These are phyloP conservation scores for Penicillium sclerotiorum DNA, from an alignment of 2,329 filamentous ascomycete species.

Conservation along the genomic window DNA sequence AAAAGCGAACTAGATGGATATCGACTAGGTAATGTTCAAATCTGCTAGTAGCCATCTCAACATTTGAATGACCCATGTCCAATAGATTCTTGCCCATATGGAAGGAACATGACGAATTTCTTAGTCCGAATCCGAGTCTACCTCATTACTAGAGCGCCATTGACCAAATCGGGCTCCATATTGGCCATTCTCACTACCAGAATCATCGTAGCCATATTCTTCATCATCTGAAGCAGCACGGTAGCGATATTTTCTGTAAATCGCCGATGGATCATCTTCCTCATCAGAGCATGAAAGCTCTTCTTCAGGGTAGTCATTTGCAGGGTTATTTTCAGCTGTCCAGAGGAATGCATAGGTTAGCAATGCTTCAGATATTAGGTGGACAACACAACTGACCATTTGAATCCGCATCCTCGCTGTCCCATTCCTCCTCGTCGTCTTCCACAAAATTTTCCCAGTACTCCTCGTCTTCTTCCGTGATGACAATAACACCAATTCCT, in stretches of 20 bases:
- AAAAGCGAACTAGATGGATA: too few relatives aligned
- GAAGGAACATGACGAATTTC: too few relatives aligned
- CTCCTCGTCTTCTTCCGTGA: slow-evolving; percentile 49
- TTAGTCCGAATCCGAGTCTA: slow-evolving; percentile 29
- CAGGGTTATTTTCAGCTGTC: slow-evolving; percentile 53
- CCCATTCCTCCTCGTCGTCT: slow-evolving; percentile 58
- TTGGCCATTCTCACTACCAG: slow-evolving; percentile 33
- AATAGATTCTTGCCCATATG: too few relatives aligned
- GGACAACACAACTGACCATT: slow-evolving; percentile 52
- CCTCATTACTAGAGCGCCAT: slow-evolving; percentile 24
- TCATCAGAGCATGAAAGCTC: slow-evolving; percentile 53
- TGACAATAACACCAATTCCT: slow-evolving; percentile 46
- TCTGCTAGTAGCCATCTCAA: too few relatives aligned
- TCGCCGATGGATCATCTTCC: slow-evolving; percentile 41
- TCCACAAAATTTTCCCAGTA: slow-evolving; percentile 61
- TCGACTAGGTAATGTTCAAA: too few relatives aligned
- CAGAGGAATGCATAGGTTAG: slow-evolving; percentile 3
- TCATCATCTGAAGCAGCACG: slow-evolving; percentile 48
- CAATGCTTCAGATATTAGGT: not conserved
- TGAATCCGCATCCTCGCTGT: slow-evolving; percentile 64
- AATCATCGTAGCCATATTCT: slow-evolving; percentile 45
- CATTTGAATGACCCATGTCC: too few relatives aligned
- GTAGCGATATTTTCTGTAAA: slow-evolving; percentile 44
- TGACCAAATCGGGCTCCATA: slow-evolving; percentile 24
- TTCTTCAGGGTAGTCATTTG: slow-evolving; percentile 56